These are phyloP conservation scores for Trichoderma semiorbis DNA, from an alignment of 2,329 filamentous ascomycete species.

Conservation along the genomic window DNA sequence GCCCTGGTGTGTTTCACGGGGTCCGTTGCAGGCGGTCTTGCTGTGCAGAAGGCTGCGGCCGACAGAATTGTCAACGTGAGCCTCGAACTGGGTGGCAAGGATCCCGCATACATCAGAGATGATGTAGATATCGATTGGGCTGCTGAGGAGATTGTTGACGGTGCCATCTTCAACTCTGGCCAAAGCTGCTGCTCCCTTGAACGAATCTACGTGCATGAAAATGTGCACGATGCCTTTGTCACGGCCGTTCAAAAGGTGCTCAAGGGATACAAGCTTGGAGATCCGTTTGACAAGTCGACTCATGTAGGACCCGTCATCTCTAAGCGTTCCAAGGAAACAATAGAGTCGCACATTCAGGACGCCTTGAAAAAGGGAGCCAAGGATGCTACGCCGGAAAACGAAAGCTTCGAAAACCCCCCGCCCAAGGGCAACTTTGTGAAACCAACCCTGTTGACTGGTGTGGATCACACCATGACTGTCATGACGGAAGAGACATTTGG, in stretches of 20 bases:
- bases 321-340: conserved; percentile 69
- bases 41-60: conserved; percentile 79
- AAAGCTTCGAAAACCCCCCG: conserved; percentile 68
- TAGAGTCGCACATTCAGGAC: conserved; percentile 76
- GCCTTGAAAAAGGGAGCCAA: conserved; percentile 79
- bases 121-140: conserved; percentile 91
- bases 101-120: conserved; percentile 81
- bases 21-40: conserved; percentile 81
- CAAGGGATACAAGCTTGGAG: conserved; percentile 78
- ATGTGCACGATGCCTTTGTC: conserved; percentile 79
- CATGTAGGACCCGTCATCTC: conserved; percentile 89
- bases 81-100: conserved; percentile 90
- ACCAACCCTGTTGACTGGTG: conserved; percentile 75
- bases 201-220: conserved; percentile 83
- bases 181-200: conserved; percentile 95
- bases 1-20: conserved; percentile 89
- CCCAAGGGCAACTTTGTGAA: conserved; percentile 83
- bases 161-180: conserved; percentile 96
- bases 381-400: conserved; percentile 79
- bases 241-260: conserved; percentile 76
- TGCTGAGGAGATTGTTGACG: conserved; percentile 91
- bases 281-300: conserved; percentile 74
- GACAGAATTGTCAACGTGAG: conserved; percentile 83
- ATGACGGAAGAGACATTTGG: conserved; percentile 97
- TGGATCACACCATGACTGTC: conserved; percentile 78